Conservation (phyloP, 106 monocot genomes). For the Iris macrosiphon region DNA sequence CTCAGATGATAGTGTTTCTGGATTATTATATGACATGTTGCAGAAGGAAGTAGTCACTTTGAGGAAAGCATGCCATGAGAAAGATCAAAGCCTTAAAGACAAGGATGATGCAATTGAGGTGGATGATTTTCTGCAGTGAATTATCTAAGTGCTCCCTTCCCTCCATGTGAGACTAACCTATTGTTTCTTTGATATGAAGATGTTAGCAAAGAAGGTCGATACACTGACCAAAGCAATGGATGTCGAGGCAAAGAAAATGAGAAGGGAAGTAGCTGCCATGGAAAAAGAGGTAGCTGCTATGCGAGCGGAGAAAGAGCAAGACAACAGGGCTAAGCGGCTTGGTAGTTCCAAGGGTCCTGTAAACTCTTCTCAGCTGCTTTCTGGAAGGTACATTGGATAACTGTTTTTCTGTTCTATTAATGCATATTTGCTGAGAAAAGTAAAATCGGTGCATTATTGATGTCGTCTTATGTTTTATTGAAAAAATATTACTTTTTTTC, state of each 20-base stretch:
- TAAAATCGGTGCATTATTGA: no score
- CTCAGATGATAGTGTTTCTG: constrained; percentile 62
- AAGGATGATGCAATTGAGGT: constrained; percentile 97
- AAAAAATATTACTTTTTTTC: no score
- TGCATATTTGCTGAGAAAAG: background rate
- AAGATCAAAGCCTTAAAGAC: constrained; percentile 89
- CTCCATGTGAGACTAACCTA: no score
- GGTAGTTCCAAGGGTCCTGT: constrained; percentile 47
- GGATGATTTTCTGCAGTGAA: constrained; percentile 1
- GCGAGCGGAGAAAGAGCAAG: constrained; percentile 76
- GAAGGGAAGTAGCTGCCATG: constrained; percentile 92
- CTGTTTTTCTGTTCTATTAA: background rate
- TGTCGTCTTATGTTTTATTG: no score
- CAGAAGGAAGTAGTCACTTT: constrained; percentile 78
- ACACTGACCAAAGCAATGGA: constrained; percentile 94
- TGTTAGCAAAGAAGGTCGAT: constrained; percentile 89
- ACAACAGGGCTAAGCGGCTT: constrained; percentile 61
- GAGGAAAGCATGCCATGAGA: constrained; percentile 84
- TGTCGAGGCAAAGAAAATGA: constrained; percentile 96
- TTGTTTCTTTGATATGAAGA: constrained; percentile 46
- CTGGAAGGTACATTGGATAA: constrained; percentile 47
- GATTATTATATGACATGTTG: constrained; percentile 76
- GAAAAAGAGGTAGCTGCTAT: constrained; percentile 92
- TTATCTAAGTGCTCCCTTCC: background rate
- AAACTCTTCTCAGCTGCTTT: constrained; percentile 52